phyloP scores from a whole-genome alignment of 2,329 filamentous ascomycete species.

The Phialophora chinensis region DNA sequence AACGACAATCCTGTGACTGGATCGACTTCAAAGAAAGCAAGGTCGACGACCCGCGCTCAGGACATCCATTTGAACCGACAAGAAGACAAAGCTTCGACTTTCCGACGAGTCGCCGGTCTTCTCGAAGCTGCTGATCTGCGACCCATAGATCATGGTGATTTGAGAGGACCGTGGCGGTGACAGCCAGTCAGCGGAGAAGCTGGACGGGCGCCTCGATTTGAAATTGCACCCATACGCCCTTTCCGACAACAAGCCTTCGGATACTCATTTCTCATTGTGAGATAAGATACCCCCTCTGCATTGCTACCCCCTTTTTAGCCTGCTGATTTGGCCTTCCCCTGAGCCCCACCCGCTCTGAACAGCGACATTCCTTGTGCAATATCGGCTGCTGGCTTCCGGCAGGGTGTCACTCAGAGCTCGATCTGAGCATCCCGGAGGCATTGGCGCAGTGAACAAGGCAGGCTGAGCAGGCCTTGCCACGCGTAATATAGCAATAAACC shows the following conservation, averaged over 20 bases:
- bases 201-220: not conserved
- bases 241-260: constrained; percentile 2
- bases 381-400: not conserved
- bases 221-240: not conserved
- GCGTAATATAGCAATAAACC: constrained; percentile 28
- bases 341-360: not conserved
- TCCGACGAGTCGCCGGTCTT: constrained; percentile 1
- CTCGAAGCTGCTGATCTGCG: constrained; percentile 14
- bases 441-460: constrained; percentile 4
- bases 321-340: constrained; percentile 6
- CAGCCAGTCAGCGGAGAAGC: not conserved
- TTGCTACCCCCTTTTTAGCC: constrained; percentile 10
- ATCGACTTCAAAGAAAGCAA: not conserved
- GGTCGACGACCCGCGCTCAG: not conserved
- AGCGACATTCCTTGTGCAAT: not conserved
- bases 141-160: constrained; percentile 15
- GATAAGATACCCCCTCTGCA: constrained; percentile 25
- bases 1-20: not conserved
- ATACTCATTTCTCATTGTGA: constrained; percentile 7
- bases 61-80: constrained; percentile 5
- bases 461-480: constrained; percentile 5
- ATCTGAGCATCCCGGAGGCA: not conserved
- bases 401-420: not conserved
- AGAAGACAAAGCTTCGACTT: not conserved
- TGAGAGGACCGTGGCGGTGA: constrained; percentile 1